These are phyloP conservation scores for Gossypium schwendimanii DNA, from an alignment of 441 rosid species.

Conservation along the genomic window DNA sequence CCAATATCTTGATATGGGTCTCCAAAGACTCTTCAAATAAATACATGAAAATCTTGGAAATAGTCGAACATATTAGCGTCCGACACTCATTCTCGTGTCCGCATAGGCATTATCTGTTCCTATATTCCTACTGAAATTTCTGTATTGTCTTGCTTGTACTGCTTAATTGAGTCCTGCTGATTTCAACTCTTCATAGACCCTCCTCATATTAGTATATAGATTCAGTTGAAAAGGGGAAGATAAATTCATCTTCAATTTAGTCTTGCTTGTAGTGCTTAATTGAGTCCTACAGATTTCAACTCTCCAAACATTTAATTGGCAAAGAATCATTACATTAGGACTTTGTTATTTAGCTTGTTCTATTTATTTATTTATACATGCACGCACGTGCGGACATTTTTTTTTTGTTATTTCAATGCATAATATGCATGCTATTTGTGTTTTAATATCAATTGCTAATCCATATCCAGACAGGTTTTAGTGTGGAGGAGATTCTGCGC, in stretches of 20 bases:
- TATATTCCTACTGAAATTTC: constrained; percentile 48
- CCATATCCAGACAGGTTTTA: constrained; percentile 79
- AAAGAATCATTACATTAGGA: neutral
- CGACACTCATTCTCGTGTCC: neutral
- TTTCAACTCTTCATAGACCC: constrained; percentile 40
- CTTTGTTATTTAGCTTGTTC: neutral
- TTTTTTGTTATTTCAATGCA: neutral
- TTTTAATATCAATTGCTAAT: constrained; percentile 33
- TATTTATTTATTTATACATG: neutral
- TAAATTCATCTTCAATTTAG: neutral
- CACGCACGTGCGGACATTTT: neutral
- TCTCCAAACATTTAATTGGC: neutral
- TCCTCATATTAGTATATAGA: neutral
- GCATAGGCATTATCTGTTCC: constrained; percentile 45
- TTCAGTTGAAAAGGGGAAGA: neutral
- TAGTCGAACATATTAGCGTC: neutral
- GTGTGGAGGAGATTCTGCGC: constrained; percentile 74
- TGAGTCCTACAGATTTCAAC: no score
- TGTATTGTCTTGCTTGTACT: constrained; percentile 50
- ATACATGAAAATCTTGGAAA: no score
- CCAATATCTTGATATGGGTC: neutral
- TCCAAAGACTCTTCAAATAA: neutral
- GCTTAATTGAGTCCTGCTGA: constrained; percentile 35
- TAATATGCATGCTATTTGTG: constrained; percentile 8
- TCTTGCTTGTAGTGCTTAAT: no score